These are phyloP conservation scores for Trichoderma polysporum DNA, from an alignment of 2,329 filamentous ascomycete genomes.

Conservation along the genomic window DNA sequence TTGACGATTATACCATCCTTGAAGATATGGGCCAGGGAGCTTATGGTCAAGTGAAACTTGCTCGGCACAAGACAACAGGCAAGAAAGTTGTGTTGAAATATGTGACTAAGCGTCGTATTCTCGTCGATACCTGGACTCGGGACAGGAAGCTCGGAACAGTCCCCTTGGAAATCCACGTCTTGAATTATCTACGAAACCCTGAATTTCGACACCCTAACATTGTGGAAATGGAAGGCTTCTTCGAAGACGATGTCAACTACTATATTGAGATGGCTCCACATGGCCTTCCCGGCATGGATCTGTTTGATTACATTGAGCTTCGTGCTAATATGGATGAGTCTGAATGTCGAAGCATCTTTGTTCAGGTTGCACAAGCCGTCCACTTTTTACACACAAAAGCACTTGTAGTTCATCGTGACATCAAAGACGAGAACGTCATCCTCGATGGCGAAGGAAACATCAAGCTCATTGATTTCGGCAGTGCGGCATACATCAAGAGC, in stretches of 20 bases:
- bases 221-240: constrained; percentile 71
- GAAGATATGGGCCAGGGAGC: constrained; percentile 99
- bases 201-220: constrained; percentile 67
- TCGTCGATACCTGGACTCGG: constrained; percentile 97
- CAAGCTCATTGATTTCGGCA: constrained; percentile 97
- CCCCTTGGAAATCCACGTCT: constrained; percentile 92
- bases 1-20: constrained; percentile 85
- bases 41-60: constrained; percentile 96
- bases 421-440: constrained; percentile 98
- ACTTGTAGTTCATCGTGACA: constrained; percentile 91
- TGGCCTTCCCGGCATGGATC: constrained; percentile 93
- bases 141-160: constrained; percentile 92
- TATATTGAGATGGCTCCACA: constrained; percentile 99
- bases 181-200: constrained; percentile 84
- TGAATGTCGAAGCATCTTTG: constrained; percentile 92
- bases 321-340: constrained; percentile 93
- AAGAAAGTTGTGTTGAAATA: constrained; percentile 96
- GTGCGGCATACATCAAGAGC: constrained; percentile 96
- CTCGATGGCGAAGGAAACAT: constrained; percentile 93
- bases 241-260: constrained; percentile 85
- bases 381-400: constrained; percentile 90
- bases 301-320: constrained; percentile 98
- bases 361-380: constrained; percentile 85
- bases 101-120: constrained; percentile 92
- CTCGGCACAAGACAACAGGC: constrained; percentile 74